Percentiles rank a stretch among this genome's conserved stretches.
phyloP scores from a whole-genome alignment of 306 rosid genomes.

The Hylodesmum podocarpum region DNA sequence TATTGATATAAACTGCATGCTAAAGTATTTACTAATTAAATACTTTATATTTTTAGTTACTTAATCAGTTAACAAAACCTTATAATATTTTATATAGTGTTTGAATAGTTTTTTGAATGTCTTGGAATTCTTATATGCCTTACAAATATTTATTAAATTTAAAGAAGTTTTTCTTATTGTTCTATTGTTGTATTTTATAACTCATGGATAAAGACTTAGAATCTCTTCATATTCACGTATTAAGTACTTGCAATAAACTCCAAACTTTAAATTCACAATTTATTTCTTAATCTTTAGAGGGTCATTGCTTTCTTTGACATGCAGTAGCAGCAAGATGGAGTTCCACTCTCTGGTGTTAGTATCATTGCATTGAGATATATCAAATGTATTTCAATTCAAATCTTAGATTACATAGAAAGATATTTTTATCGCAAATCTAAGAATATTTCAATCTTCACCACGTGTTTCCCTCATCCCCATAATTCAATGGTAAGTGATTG shows the following conservation, averaged over 20 bases:
- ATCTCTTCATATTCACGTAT: background rate
- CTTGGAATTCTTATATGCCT: background rate
- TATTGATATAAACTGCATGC: too few relatives aligned
- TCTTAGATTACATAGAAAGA: background rate
- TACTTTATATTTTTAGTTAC: too few relatives aligned
- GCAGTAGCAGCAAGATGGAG: background rate
- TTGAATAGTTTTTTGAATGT: too few relatives aligned
- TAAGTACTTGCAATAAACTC: background rate
- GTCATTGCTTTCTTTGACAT: background rate
- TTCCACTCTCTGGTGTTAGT: background rate
- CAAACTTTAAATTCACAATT: background rate
- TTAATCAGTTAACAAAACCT: too few relatives aligned
- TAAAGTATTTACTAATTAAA: too few relatives aligned
- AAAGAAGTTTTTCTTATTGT: background rate
- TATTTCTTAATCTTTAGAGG: background rate
- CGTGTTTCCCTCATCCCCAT: constrained; percentile 1
- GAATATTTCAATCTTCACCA: background rate
- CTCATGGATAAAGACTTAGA: too few relatives aligned
- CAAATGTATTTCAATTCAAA: background rate
- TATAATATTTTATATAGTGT: too few relatives aligned
- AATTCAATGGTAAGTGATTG: background rate
- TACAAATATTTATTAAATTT: background rate
- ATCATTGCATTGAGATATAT: background rate
- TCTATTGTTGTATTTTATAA: too few relatives aligned
- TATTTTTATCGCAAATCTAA: background rate